A percentile compares a stretch with the other conserved stretches of the same genome.
phyloP scores from a whole-genome alignment of 352 stramenopile genomes.

The Phytophthora hybrid region DNA sequence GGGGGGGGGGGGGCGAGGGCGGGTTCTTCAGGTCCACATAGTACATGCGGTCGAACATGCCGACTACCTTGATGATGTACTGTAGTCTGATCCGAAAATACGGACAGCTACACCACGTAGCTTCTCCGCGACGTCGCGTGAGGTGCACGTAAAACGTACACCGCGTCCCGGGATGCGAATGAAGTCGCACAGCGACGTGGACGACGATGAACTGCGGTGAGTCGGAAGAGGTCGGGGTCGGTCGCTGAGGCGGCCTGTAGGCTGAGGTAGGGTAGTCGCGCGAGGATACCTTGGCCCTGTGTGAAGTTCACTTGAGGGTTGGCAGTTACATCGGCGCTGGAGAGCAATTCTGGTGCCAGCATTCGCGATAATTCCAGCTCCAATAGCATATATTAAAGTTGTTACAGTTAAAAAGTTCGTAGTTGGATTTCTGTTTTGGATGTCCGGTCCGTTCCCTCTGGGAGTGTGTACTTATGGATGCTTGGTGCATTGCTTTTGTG shows the following conservation, averaged over 20 bases:
- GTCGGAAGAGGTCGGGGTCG: too few relatives aligned
- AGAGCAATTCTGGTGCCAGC: too few relatives aligned
- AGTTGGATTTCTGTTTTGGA: constrained; percentile 34
- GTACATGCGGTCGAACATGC: constrained; percentile 17
- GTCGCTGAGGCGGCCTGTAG: too few relatives aligned
- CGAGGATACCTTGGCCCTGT: too few relatives aligned
- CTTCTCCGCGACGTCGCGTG: constrained; percentile 3
- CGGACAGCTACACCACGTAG: constrained; percentile 1
- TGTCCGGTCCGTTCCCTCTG: constrained; percentile 15
- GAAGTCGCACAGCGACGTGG: constrained; percentile 5
- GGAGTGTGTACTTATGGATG: constrained; percentile 33
- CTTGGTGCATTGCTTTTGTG: constrained; percentile 22
- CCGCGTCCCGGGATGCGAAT: constrained; percentile 3
- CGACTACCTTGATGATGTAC: constrained; percentile 5
- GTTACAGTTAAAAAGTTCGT: constrained; percentile 31
- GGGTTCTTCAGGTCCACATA: constrained; percentile 13
- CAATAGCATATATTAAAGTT: constrained; percentile 30
- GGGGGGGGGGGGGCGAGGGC: background rate
- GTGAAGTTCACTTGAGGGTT: too few relatives aligned
- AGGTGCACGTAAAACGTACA: constrained; percentile 11
- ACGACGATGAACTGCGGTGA: too few relatives aligned
- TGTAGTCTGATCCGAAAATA: constrained; percentile 3
- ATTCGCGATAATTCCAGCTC: background rate
- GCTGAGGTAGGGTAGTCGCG: too few relatives aligned
- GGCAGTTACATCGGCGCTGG: too few relatives aligned